phyloP scores from a whole-genome alignment of 176 grass and related monocot genomes.

The Hordeum marinum region DNA sequence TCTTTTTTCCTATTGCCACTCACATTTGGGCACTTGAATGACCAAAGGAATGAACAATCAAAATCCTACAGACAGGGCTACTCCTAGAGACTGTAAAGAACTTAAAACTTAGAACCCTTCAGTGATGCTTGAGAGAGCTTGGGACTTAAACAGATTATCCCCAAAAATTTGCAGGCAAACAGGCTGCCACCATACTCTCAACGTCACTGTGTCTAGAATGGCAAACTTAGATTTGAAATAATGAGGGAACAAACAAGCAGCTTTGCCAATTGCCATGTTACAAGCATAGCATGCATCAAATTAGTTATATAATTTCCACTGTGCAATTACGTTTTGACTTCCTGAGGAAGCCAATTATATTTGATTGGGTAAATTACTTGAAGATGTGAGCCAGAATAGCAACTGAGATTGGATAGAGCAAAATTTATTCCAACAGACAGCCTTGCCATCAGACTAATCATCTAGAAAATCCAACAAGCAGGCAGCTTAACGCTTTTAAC shows the following conservation, averaged over 20 bases:
- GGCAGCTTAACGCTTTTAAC: neutral
- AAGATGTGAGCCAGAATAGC: neutral
- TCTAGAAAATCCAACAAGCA: neutral
- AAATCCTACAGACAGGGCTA: neutral
- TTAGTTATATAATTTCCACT: neutral
- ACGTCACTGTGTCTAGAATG: neutral
- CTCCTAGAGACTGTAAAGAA: neutral
- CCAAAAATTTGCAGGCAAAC: neutral
- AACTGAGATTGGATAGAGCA: neutral
- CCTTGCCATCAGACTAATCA: conserved; percentile 3
- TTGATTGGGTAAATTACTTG: neutral
- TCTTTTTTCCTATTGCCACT: neutral
- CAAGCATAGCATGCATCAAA: neutral
- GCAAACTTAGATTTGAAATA: neutral
- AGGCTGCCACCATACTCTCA: neutral
- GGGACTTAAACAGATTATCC: neutral
- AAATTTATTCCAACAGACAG: neutral
- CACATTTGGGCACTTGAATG: neutral
- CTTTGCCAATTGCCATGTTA: neutral
- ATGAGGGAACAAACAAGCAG: neutral
- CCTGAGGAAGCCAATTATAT: neutral
- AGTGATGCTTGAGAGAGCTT: neutral
- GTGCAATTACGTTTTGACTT: neutral
- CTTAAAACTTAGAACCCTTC: neutral
- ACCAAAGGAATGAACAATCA: neutral